Conservation (phyloP, 2,329 filamentous ascomycete species). For the Xylaria sp. region DNA sequence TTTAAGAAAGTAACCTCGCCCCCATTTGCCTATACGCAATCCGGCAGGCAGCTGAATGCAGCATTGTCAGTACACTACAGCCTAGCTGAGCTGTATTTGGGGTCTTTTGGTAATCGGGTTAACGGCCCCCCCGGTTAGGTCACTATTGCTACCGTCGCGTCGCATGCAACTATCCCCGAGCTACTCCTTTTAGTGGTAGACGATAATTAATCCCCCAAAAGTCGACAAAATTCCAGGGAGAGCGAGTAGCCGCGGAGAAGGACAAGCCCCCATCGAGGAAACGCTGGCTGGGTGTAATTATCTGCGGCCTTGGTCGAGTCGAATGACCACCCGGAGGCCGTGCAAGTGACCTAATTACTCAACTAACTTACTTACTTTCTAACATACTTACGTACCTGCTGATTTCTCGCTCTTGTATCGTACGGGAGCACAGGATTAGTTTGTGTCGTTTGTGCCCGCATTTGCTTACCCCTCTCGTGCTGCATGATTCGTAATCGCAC, state of each 20-base stretch:
- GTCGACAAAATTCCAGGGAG: neutral
- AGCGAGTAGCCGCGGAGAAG: slow-evolving; percentile 9
- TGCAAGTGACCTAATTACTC: too few species aligned
- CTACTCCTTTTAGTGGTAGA: too few species aligned
- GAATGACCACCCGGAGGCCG: too few species aligned
- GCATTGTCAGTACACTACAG: neutral
- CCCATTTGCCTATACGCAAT: slow-evolving; percentile 1
- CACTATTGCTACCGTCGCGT: neutral
- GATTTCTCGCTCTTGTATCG: neutral
- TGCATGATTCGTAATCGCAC: neutral
- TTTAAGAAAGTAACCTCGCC: neutral
- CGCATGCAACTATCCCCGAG: slow-evolving; percentile 1
- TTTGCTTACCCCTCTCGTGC: neutral
- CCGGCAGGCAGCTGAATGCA: neutral
- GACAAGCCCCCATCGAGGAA: neutral
- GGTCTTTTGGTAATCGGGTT: neutral
- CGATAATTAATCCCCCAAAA: too few species aligned
- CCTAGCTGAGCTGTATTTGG: neutral
- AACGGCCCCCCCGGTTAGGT: neutral
- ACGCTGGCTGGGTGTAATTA: too few species aligned
- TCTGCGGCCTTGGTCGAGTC: too few species aligned
- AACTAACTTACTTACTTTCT: too few species aligned
- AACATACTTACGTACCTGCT: too few species aligned
- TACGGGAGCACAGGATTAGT: neutral
- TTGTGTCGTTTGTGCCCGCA: neutral